phyloP scores from a whole-genome alignment of 306 rosid genomes.

The Prunus persica region DNA sequence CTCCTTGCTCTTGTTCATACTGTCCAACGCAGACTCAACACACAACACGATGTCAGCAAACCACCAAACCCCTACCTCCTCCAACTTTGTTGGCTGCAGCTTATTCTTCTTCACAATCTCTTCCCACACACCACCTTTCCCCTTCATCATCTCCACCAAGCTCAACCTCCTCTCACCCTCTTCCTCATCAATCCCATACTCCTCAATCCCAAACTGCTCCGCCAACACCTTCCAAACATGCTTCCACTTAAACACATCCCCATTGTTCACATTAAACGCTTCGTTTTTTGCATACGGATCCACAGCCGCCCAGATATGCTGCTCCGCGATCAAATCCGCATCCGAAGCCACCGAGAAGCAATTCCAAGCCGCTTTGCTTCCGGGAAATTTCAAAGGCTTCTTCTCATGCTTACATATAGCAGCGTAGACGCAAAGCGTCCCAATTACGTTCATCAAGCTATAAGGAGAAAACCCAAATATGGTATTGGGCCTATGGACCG shows the following conservation, averaged over 20 bases:
- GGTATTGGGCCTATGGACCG: conserved; percentile 43
- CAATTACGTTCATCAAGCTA: conserved; percentile 53
- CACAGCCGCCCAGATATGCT: conserved; percentile 73
- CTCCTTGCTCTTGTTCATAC: conserved; percentile 50
- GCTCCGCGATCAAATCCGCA: conserved; percentile 73
- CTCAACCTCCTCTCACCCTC: neutral
- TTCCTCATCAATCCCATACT: conserved; percentile 51
- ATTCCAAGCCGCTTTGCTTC: conserved; percentile 44
- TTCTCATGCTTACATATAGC: conserved; percentile 65
- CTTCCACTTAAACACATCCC: conserved; percentile 68
- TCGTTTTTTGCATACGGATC: conserved; percentile 60
- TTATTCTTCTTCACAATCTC: conserved; percentile 57
- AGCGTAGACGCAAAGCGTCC: conserved; percentile 46
- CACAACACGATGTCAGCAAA: conserved; percentile 26
- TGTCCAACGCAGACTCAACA: neutral
- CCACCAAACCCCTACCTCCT: conserved; percentile 58
- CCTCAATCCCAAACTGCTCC: conserved; percentile 56
- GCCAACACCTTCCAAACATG: conserved; percentile 67
- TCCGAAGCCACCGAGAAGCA: conserved; percentile 42
- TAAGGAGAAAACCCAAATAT: conserved; percentile 69
- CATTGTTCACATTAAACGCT: conserved; percentile 54
- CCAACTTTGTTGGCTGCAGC: conserved; percentile 37
- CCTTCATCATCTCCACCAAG: conserved; percentile 50
- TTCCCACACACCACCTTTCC: conserved; percentile 48
- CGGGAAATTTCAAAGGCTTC: conserved; percentile 52